These are phyloP conservation scores for Endoconidiophora laricicola DNA, from an alignment of 2,329 filamentous ascomycete genomes.

Conservation along the genomic window DNA sequence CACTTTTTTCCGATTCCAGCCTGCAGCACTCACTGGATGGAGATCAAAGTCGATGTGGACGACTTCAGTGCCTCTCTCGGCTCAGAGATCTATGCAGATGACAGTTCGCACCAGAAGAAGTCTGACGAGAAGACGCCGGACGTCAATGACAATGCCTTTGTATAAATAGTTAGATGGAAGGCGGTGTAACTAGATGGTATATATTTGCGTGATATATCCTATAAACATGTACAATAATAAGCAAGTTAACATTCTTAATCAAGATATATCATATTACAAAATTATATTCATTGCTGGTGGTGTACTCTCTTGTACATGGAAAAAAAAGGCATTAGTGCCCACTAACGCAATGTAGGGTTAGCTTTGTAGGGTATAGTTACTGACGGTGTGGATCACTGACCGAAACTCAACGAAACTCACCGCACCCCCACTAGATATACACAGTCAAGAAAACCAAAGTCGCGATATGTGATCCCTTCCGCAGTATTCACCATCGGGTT, in stretches of 20 bases:
- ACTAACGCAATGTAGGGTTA: too few relatives aligned
- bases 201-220: background rate
- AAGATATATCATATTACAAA: too few relatives aligned
- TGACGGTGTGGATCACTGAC: too few relatives aligned
- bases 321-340: too few relatives aligned
- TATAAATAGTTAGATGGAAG: background rate
- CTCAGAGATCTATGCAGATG: slow-evolving; percentile 24
- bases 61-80: slow-evolving; percentile 26
- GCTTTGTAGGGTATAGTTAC: too few relatives aligned
- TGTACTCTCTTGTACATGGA: too few relatives aligned
- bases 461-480: too few relatives aligned
- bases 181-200: background rate
- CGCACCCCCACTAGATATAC: background rate
- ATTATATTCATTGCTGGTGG: too few relatives aligned
- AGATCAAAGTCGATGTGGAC: slow-evolving; percentile 49
- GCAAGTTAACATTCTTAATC: too few relatives aligned
- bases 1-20: slow-evolving; percentile 56
- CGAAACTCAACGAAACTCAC: background rate
- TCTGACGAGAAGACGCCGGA: slow-evolving; percentile 10
- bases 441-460: background rate
- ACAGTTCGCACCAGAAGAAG: slow-evolving; percentile 14
- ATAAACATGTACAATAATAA: too few relatives aligned
- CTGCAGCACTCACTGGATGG: slow-evolving; percentile 59
- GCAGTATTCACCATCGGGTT: background rate
- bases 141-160: background rate